Percentiles rank a stretch among this genome's conserved stretches.
Evolutionary conservation across 1,284 basidiomycete genomes (phyloP).

Genomic region (Phlebopus sp.): DNA sequence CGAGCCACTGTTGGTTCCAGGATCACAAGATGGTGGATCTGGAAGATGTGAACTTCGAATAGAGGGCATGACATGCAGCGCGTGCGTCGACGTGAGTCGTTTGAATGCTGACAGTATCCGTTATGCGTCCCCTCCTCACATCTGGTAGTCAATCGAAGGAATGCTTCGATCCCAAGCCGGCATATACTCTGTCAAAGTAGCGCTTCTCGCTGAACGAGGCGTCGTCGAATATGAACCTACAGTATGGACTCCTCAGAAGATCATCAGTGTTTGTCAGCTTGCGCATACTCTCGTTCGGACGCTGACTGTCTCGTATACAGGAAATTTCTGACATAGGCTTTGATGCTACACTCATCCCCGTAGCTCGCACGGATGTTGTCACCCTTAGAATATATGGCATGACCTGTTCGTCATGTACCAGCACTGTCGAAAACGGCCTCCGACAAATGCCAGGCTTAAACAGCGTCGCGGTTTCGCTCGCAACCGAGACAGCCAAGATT

Average conservation of each 20-base stretch:
- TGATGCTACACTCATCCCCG: slow-evolving; percentile 75
- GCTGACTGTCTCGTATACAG: slow-evolving; percentile 36
- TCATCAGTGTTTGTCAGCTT: slow-evolving; percentile 60
- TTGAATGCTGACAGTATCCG: background rate
- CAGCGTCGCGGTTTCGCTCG: slow-evolving; percentile 69
- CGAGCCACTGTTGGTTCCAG: slow-evolving; percentile 36
- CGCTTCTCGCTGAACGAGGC: slow-evolving; percentile 90
- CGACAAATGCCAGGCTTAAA: slow-evolving; percentile 72
- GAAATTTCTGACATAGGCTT: slow-evolving; percentile 94
- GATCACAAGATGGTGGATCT: slow-evolving; percentile 12
- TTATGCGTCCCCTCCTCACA: slow-evolving; percentile 8
- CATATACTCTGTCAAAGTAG: slow-evolving; percentile 87
- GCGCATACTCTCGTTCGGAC: background rate
- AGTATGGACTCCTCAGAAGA: slow-evolving; percentile 78
- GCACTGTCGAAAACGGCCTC: slow-evolving; percentile 74
- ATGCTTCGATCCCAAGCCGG: slow-evolving; percentile 85
- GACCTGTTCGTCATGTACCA: slow-evolving; percentile 84
- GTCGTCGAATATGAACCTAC: slow-evolving; percentile 85
- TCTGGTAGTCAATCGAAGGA: slow-evolving; percentile 81
- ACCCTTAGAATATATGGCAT: slow-evolving; percentile 86
- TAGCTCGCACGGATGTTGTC: slow-evolving; percentile 60
- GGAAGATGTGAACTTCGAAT: slow-evolving; percentile 72
- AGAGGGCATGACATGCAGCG: slow-evolving; percentile 90
- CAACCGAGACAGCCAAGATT: slow-evolving; percentile 72
- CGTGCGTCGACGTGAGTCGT: slow-evolving; percentile 79